Percentiles rank a stretch among this genome's conserved stretches.
These are phyloP conservation scores for Rhodosporidiobolus sp. DNA, from an alignment of 768 basidiomycete species.

Conservation along the genomic window DNA sequence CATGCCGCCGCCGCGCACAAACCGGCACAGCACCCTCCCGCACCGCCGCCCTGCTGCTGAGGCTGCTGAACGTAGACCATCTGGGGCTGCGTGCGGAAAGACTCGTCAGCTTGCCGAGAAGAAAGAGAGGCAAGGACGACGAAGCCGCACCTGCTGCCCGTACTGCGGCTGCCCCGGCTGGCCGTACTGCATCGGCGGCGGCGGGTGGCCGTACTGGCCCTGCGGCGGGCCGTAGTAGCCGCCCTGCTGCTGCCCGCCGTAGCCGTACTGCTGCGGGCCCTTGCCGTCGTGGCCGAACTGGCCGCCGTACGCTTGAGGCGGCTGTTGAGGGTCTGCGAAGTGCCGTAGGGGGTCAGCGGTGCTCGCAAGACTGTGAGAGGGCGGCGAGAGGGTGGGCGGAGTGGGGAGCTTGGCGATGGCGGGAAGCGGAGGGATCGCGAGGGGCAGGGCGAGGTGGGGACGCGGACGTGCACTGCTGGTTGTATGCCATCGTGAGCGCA, in stretches of 20 bases:
- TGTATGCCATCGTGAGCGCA: no score
- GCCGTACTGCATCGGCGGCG: neutral
- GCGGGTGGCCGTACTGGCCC: neutral
- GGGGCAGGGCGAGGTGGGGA: no score
- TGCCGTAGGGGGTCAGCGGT: no score
- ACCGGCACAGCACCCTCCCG: slow-evolving; percentile 2
- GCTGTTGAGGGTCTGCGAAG: slow-evolving; percentile 21
- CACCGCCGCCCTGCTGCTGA: neutral
- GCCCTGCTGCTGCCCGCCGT: neutral
- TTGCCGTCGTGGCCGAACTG: slow-evolving; percentile 13
- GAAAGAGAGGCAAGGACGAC: neutral
- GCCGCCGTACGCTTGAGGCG: slow-evolving; percentile 19
- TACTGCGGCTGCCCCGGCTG: slow-evolving; percentile 1
- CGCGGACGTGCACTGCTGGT: no score
- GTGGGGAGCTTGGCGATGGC: no score
- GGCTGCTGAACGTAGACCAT: slow-evolving; percentile 5
- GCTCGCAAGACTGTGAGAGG: neutral
- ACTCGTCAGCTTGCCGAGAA: neutral
- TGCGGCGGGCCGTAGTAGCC: neutral
- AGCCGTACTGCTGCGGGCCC: slow-evolving; percentile 15
- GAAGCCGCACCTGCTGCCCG: neutral
- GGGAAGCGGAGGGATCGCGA: no score
- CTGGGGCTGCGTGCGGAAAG: neutral
- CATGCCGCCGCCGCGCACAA: neutral
- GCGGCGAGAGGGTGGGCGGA: neutral